These are phyloP conservation scores for Gracilaria gracilis DNA, from an alignment of 23 red algal genomes.

Conservation along the genomic window DNA sequence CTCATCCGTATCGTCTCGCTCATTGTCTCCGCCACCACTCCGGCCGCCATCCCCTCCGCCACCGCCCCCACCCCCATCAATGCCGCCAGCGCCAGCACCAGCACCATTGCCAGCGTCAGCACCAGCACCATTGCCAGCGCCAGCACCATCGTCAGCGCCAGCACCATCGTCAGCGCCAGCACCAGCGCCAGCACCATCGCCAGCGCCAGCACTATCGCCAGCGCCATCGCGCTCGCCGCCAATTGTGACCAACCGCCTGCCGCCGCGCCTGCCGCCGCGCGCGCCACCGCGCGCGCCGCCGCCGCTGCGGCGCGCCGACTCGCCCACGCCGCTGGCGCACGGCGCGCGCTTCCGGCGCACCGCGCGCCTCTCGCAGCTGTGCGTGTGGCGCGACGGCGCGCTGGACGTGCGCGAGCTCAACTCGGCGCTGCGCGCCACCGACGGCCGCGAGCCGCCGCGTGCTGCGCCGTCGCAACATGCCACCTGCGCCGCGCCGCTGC, in stretches of 20 bases:
- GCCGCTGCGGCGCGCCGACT: background rate
- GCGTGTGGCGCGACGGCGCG: constrained; percentile 21
- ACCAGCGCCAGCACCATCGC: too few species aligned
- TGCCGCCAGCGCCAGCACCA: too few species aligned
- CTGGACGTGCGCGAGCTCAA: constrained; percentile 3
- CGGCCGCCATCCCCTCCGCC: background rate
- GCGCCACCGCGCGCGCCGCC: background rate
- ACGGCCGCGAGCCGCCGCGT: too few species aligned
- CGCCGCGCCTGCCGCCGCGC: background rate
- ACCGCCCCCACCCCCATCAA: too few species aligned
- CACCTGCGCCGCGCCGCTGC: background rate
- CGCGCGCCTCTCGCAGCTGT: constrained; percentile 5
- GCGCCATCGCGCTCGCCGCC: background rate
- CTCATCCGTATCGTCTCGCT: too few species aligned
- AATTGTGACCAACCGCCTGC: too few species aligned
- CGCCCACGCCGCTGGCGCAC: background rate
- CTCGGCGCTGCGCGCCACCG: background rate
- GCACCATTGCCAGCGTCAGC: too few species aligned
- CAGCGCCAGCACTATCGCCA: too few species aligned
- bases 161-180: too few species aligned
- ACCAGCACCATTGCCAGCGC: too few species aligned
- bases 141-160: too few species aligned
- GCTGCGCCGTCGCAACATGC: background rate
- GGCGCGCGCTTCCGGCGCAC: background rate
- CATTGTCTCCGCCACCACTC: background rate